Evolutionary conservation across 23 red algal genomes (phyloP).

Genomic region (Gracilaria caudata): DNA sequence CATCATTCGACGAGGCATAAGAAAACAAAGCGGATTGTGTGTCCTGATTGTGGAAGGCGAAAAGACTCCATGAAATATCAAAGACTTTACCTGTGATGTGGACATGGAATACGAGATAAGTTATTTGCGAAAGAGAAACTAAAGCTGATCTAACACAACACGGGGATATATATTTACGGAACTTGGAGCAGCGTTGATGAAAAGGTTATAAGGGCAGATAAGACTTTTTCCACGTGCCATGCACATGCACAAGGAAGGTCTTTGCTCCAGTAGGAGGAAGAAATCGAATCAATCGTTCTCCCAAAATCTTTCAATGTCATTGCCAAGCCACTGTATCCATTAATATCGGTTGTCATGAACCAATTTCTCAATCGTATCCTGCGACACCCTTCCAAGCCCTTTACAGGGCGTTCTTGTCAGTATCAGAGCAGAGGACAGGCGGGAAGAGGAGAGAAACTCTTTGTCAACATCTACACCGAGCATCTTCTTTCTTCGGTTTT

Average conservation of each 20-base stretch:
- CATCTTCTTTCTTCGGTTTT: background rate
- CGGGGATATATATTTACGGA: background rate
- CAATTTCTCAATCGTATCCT: background rate
- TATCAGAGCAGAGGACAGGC: too few species aligned
- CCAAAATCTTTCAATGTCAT: slow-evolving; percentile 11
- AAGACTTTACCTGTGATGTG: too few species aligned
- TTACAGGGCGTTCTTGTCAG: too few species aligned
- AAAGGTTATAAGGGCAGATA: background rate
- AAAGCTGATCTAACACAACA: background rate
- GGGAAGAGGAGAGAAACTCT: background rate
- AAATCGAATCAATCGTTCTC: background rate
- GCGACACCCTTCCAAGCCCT: slow-evolving; percentile 9
- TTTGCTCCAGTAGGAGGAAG: background rate
- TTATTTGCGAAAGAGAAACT: too few species aligned
- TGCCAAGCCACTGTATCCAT: background rate
- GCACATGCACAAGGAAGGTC: background rate
- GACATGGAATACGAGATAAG: too few species aligned
- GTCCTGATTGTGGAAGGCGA: too few species aligned
- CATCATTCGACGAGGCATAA: too few species aligned
- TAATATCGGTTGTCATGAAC: background rate
- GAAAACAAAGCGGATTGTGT: too few species aligned
- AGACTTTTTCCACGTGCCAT: background rate
- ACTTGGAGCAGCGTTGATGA: background rate
- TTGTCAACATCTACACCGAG: slow-evolving; percentile 42
- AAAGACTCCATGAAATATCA: too few species aligned